Percentiles rank a stretch among this genome's conserved stretches.
Conservation (phyloP, 352 stramenopile genomes). For the Phytophthora pisi region DNA sequence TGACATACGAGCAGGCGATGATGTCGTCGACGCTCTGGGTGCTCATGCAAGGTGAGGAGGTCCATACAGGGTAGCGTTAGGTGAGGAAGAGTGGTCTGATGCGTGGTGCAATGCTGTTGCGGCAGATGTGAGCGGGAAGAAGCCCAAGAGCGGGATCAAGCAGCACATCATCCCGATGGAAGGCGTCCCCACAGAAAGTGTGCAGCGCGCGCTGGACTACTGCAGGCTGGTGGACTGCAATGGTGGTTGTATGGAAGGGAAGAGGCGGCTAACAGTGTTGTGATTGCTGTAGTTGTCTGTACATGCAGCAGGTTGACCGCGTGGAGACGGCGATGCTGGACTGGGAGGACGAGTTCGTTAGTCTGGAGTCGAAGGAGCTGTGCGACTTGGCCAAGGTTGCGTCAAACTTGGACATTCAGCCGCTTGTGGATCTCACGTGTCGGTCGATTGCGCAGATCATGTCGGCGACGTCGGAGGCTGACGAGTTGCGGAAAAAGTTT, state of each 20-base stretch:
- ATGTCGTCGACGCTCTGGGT: slow-evolving; percentile 88
- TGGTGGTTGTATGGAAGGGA: background rate
- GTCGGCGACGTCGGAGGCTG: slow-evolving; percentile 76
- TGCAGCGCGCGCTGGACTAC: slow-evolving; percentile 75
- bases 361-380: slow-evolving; percentile 78
- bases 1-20: slow-evolving; percentile 86
- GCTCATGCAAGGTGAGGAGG: slow-evolving; percentile 59
- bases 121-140: slow-evolving; percentile 58
- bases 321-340: slow-evolving; percentile 56
- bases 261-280: slow-evolving; percentile 8
- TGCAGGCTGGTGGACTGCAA: slow-evolving; percentile 49
- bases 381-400: slow-evolving; percentile 83
- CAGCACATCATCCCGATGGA: slow-evolving; percentile 80
- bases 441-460: slow-evolving; percentile 86
- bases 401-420: slow-evolving; percentile 83
- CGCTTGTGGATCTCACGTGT: slow-evolving; percentile 80
- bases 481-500: slow-evolving; percentile 83
- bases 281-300: slow-evolving; percentile 54
- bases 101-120: slow-evolving; percentile 12
- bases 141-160: slow-evolving; percentile 53
- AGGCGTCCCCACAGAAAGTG: slow-evolving; percentile 73
- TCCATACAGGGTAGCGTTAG: background rate
- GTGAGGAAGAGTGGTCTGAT: slow-evolving; percentile 1
- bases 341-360: slow-evolving; percentile 74
- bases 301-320: slow-evolving; percentile 79